Conservation (phyloP, 805 yeast species). For the Hagleromyces aurorensis region DNA sequence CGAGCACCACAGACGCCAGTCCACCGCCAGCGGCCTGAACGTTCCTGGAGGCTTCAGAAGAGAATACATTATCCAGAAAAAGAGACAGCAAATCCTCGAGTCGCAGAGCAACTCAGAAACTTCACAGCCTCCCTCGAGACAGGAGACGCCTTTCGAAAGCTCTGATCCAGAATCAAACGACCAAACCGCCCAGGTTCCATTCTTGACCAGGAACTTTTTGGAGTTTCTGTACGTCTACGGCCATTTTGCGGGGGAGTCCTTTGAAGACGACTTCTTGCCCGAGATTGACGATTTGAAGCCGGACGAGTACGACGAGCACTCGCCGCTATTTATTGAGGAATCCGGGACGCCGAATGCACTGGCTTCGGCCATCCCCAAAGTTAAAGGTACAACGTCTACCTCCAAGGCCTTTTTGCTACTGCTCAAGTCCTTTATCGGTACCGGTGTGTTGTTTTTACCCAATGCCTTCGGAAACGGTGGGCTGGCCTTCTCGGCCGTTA, state of each 20-base stretch:
- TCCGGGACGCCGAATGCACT: conserved; percentile 6
- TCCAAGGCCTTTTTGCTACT: conserved; percentile 62
- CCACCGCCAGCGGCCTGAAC: conserved; percentile 59
- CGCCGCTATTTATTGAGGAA: conserved; percentile 6
- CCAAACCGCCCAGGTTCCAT: conserved; percentile 34
- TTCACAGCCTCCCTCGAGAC: conserved; percentile 1
- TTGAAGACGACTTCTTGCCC: conserved; percentile 54
- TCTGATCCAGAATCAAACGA: conserved; percentile 11
- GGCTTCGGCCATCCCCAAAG: conserved; percentile 22
- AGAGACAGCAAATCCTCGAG: conserved; percentile 30
- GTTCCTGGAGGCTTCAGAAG: conserved; percentile 83
- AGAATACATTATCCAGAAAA: conserved; percentile 46
- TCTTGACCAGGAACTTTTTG: conserved; percentile 62
- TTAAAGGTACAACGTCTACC: conserved; percentile 63
- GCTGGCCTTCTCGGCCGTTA: conserved; percentile 44
- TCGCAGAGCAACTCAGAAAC: too few relatives aligned
- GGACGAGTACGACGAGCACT: conserved; percentile 6
- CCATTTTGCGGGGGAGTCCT: conserved; percentile 78
- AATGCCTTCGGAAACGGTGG: conserved; percentile 72
- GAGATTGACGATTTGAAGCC: conserved; percentile 40
- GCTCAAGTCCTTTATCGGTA: conserved; percentile 69
- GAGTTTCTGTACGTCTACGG: conserved; percentile 76
- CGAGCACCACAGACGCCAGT: conserved; percentile 41
- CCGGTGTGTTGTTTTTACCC: conserved; percentile 67
- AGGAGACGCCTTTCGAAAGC: not conserved